These are phyloP conservation scores for Sclerotinia trifoliorum DNA, from an alignment of 2,329 filamentous ascomycete species.

Conservation along the genomic window DNA sequence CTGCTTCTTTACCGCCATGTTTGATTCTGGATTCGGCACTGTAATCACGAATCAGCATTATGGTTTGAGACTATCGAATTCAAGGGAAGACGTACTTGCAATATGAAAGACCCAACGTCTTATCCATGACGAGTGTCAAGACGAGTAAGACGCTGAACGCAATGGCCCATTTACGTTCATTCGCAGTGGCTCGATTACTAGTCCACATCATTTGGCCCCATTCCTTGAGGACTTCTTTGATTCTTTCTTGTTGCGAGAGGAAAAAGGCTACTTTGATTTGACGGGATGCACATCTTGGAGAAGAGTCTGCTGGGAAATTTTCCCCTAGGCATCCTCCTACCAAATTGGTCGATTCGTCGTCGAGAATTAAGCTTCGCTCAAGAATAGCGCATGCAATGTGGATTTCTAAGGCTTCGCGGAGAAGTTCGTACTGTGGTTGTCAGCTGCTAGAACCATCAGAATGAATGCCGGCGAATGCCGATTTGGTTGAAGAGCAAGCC, in stretches of 20 bases:
- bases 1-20: conserved; percentile 27
- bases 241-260: conserved; percentile 34
- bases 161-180: conserved; percentile 38
- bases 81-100: conserved; percentile 24
- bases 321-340: conserved; percentile 32
- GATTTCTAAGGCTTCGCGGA: conserved; percentile 37
- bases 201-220: conserved; percentile 40
- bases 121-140: conserved; percentile 37
- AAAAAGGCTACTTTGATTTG: conserved; percentile 40
- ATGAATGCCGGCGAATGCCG: neutral
- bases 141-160: conserved; percentile 37
- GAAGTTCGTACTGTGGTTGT: conserved; percentile 32
- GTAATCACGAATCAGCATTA: conserved; percentile 31
- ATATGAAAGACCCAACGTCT: conserved; percentile 28
- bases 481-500: neutral
- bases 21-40: conserved; percentile 32
- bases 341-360: conserved; percentile 31
- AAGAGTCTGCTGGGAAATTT: conserved; percentile 31
- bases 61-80: conserved; percentile 28
- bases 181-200: conserved; percentile 32
- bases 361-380: conserved; percentile 37
- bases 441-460: neutral
- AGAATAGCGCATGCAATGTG: conserved; percentile 37
- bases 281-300: conserved; percentile 35
- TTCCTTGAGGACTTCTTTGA: conserved; percentile 34